Conservation (phyloP, 176 grass and related monocot species). For the Secale cereale region DNA sequence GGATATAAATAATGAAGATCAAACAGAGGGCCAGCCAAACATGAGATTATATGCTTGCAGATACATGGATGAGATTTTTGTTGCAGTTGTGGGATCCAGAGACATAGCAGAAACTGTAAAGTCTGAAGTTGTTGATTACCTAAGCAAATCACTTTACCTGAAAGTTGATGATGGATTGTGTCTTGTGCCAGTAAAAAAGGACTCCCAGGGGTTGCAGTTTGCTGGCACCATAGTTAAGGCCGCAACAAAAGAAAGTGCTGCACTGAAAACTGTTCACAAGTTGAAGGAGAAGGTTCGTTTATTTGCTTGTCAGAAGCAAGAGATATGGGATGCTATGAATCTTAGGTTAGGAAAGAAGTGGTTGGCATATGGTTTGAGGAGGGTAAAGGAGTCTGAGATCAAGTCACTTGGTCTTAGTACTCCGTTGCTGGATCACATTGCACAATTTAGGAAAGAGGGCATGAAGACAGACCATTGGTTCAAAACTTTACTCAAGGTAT, state of each 20-base stretch:
- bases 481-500: constrained; percentile 85
- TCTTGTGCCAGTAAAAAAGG: constrained; percentile 48
- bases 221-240: constrained; percentile 47
- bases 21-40: constrained; percentile 26
- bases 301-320: constrained; percentile 90
- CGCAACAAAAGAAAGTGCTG: constrained; percentile 47
- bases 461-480: constrained; percentile 99
- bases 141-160: constrained; percentile 61
- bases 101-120: constrained; percentile 58
- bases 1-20: constrained; percentile 25
- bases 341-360: constrained; percentile 94
- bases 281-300: constrained; percentile 70
- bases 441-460: constrained; percentile 84
- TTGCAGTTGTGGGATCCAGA: constrained; percentile 74
- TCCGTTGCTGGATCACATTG: constrained; percentile 78
- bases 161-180: constrained; percentile 41
- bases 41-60: constrained; percentile 67
- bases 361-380: constrained; percentile 86
- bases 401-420: constrained; percentile 77
- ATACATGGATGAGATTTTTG: constrained; percentile 96
- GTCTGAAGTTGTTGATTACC: constrained; percentile 60
- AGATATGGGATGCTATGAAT: constrained; percentile 85
- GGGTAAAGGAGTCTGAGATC: constrained; percentile 96
- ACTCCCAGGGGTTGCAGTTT: constrained; percentile 64
- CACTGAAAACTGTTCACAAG: constrained; percentile 79